Evolutionary conservation across 148 eudicot genomes (phyloP), one percentile per base, ranked within the genome.

Genomic region (Rhododendron griersonianum): DNA sequence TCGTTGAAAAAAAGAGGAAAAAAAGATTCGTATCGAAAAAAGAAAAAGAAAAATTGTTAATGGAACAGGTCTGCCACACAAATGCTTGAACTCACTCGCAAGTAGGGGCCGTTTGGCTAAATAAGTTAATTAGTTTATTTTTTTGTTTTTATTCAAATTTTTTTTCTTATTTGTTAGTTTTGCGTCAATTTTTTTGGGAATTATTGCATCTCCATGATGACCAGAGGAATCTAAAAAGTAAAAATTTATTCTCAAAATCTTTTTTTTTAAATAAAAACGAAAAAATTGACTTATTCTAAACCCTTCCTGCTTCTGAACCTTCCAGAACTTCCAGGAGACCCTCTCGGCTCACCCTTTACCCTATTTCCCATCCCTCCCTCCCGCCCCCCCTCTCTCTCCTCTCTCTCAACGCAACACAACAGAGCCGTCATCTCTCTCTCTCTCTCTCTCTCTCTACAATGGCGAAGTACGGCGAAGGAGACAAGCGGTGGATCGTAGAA

Each of bases 391-490:
- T 69, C 78, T 19, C 47, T 45, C 63, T 30, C 81, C 84, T 44
- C 47, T 25, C 55, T 63, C 28, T 75, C 23, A 75, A 23, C 86
- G 30, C 4, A 67, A 67, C 74, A 67, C 33, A 23, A 69, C 16
- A 13, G 7, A 15, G n/a, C 85, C 44, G 19, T 14, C 48, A 21
- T 80, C 39, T 50, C 44, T 51, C 41, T 80, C 61, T 10, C 39
- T 50, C 44, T 51, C 41, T 80, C 61, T 10, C 61, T 35, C 47
- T 85, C 86, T 76, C 57, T 53, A 44, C 86, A 91, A 96, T 96
- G 99, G 99, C 99, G 80, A 94, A 90, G 84, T 90, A 88, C 87
- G 99, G 99, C 16, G 99, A 97, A 89, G 99, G 99, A 13, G 99
- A 95, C 91, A 93, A 92, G 69, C 86, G 98, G 1, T 97, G 99